Base-by-base conservation (phyloP, 495 filamentous ascomycete genomes). In the Stereocaulon alpinum region DNA sequence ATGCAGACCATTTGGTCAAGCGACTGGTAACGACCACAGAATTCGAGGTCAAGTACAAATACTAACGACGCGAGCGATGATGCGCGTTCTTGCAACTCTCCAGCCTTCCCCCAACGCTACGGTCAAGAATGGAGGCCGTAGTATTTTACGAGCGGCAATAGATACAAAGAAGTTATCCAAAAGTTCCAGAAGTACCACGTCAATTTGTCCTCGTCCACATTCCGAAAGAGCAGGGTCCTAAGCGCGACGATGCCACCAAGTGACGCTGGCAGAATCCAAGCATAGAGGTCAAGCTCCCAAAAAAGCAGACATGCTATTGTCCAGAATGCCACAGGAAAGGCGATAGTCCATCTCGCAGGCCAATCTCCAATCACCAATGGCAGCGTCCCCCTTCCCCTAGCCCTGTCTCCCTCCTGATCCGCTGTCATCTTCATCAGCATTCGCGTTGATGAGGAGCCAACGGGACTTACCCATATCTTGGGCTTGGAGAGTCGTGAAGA, bases 401-500 rank as follows among this genome's bases (percentile, higher is more conserved):
- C 64, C 2, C 57, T 45, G 59, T 82, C 80, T 3, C 80, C 80
- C 12, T 58, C 68, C 55, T 74, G 70, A 55, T 81, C 78, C 14
- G 58, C 49, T 53, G 37, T 9, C 7, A 54, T 47, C 3, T 10
- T 2, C 12, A n/a, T 60, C 32, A 60, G 58, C 40, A 60, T 30
- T 10, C 30, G 37, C 24, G 20, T 24, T 42, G 11, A 20, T 6
- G 27, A 24, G 0, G 4, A 7, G 3, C 12, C 18, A 27, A 4
- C 22, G 22, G 15, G 7, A 22, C 40, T 49, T 47, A 37, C 71
- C 69, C 9, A 82, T 63, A 59, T 82, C 80, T 61, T 82, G 79
- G 0, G 76, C 62, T 5, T 81, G 76, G 55, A 81, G 67, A n/a
- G 79, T 82, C 0, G 73, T 74, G 20, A 76, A 64, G 22, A 82